A percentile compares a stretch with the other conserved stretches of the same genome.
These are phyloP conservation scores for Pseudonectria foliicola DNA, from an alignment of 2,329 filamentous ascomycete species.

Conservation along the genomic window DNA sequence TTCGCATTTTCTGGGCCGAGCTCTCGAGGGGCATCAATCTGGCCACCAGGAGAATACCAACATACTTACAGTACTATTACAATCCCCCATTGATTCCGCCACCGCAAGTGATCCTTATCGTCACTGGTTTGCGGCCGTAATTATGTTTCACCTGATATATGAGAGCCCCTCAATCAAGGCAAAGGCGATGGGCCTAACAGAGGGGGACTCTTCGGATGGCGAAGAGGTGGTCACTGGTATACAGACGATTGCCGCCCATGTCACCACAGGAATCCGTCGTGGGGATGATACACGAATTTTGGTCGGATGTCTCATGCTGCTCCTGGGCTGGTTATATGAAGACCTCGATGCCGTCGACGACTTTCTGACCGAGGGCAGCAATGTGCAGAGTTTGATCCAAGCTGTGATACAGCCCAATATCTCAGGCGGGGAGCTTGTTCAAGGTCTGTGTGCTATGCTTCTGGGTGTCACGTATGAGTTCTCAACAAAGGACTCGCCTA, in stretches of 20 bases:
- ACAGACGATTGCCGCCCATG: slow-evolving; percentile 76
- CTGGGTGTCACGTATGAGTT: slow-evolving; percentile 93
- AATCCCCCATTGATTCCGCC: slow-evolving; percentile 49
- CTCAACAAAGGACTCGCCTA: slow-evolving; percentile 91
- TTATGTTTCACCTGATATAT: slow-evolving; percentile 78
- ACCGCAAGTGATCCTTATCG: slow-evolving; percentile 74
- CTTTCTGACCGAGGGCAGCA: slow-evolving; percentile 85
- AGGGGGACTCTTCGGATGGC: slow-evolving; percentile 80
- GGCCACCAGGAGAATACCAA: slow-evolving; percentile 80
- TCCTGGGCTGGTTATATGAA: slow-evolving; percentile 87
- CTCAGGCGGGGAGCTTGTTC: slow-evolving; percentile 58
- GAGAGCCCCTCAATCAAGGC: slow-evolving; percentile 75
- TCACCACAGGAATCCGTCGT: slow-evolving; percentile 72
- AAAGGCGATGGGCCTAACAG: slow-evolving; percentile 72
- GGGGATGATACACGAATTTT: slow-evolving; percentile 71
- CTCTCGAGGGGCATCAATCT: slow-evolving; percentile 77
- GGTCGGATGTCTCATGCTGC: slow-evolving; percentile 81
- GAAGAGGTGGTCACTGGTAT: slow-evolving; percentile 95
- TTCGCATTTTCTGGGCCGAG: slow-evolving; percentile 76
- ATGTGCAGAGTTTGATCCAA: slow-evolving; percentile 78
- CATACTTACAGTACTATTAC: slow-evolving; percentile 74
- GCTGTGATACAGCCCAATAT: slow-evolving; percentile 54
- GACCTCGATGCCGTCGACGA: slow-evolving; percentile 88
- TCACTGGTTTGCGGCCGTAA: slow-evolving; percentile 80
- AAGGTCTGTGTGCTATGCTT: slow-evolving; percentile 76